Evolutionary conservation across 139 green algal species (phyloP), one percentile per base, ranked within the genome.

Genomic region (Closterium sp.): DNA sequence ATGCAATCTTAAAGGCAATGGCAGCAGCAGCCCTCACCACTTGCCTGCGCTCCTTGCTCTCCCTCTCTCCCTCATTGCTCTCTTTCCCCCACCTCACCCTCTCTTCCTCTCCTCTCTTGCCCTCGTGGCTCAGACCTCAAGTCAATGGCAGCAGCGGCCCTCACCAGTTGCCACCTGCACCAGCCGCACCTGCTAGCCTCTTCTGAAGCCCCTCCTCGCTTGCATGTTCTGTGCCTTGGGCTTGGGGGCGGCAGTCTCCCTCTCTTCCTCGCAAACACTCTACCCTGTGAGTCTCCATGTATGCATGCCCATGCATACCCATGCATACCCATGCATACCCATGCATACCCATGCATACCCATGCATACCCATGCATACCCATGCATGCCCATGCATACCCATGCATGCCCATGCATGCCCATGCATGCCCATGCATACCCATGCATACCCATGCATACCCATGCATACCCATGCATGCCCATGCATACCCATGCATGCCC

Each of bases 241-340:
- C 33, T 96, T 34, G 95, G 95, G 19, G 95, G 95, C 5, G 95
- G 95, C 86, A 96, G 92, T 69, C 86, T 96, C 30, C 95, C 95
- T 5, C 83, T 95, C n/a, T 96, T 96, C 86, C 93, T 96, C 35
- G 36, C 90, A 0, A 93, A 96, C 86, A 89, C 95, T 81, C 96
- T 95, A 69, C 93, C 90, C 31, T 6, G 87, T 91, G 34, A 23
- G 30, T 87, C 33, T 19, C 33, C 30, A 6, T 10, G 19, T 34
- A 8, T 87, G 38, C 32, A 7, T 30, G 19, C 87, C 33, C 25
- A 6, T 91, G 25, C 32, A 7, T 30, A 25, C 87, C 34, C 32
- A 7, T 6, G 19, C 87, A 7, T 91, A 6, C 36, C n/a, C 30
- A 6, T 91, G 10, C 31, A 8, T 85, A 7, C 31, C 9, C 69